Evolutionary conservation across 2,329 filamentous ascomycete species (phyloP), one percentile per base, ranked within the genome.

Genomic region (Clathrospora elynae): DNA sequence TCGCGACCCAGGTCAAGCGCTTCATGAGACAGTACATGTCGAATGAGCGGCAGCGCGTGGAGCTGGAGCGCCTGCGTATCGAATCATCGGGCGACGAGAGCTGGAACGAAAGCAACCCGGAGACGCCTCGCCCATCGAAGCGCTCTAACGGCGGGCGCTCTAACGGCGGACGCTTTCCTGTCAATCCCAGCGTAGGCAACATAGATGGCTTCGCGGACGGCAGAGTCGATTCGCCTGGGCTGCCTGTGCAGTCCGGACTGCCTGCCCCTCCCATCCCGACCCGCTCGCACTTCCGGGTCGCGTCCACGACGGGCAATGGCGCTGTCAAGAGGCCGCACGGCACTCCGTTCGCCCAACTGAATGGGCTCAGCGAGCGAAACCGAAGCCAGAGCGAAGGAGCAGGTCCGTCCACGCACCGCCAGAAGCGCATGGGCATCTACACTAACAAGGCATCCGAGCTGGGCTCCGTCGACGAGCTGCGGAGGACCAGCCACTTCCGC

Each of bases 201-300:
- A 79, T 83, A 34, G 89, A 93, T 14, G 70, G 69, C 42, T 68
- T 74, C 29, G 53, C 66, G 6, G 73, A 85, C 11, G 73, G 80
- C 23, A 58, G 51, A 29, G 49, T 47, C 22, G 58, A 60, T 8
- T 61, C 58, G 10, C 58, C 58, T 5, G 51, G 53, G 3, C 23
- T 53, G n/a, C n/a, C n/a, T n/a, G n/a, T n/a, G n/a, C n/a, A n/a
- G n/a, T n/a, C n/a, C n/a, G n/a, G n/a, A n/a, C n/a, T n/a, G 6
- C 71, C 61, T 23, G 79, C 87, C 18, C 89, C 91, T 2, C 87
- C 88, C 1, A 88, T 95, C 46, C 90, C 90, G 0, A 81, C 82
- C 4, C 81, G 87, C 47, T 93, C 90, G 3, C 90, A 96, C 66
- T 89, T 88, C 55, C 84, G 91, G 19, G 84, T 84, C 1, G 73